Base-by-base conservation (phyloP, 768 basidiomycete genomes). In the Royoungia palumana region DNA sequence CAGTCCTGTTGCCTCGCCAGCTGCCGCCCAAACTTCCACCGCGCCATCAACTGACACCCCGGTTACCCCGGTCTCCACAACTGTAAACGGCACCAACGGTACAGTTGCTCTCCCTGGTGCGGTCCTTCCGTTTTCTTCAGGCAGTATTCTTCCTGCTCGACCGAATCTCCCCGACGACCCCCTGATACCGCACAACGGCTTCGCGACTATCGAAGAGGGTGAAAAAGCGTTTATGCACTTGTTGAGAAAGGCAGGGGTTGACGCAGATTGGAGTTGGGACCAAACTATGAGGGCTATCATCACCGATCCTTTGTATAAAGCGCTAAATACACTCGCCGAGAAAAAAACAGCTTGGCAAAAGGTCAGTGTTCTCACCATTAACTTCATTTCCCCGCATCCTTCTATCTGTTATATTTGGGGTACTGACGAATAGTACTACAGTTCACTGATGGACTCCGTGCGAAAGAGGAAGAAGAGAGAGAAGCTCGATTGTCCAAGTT, bases 221-320 rank as follows among this genome's bases (percentile, higher is more conserved):
- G 94, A 96, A 67, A 89, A 89, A 63, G 96, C 94, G 12, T 99
- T 99, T 67, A 82, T 84, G 61, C 89, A 89, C 71, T 73, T 99
- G 48, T 70, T 99, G 58, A 79, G 86, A 58, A 92, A 91, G 70
- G 87, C 89, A 39, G 90, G 90, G 27, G 88, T 98, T 36, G 90
- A 92, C 68, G 83, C 87, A 38, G 85, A 79, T 55, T 97, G 91
- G 89, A 92, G 92, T 30, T 99, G 96, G 96, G 96, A 99, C 67
- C 85, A 90, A 72, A 93, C 94, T 44, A 96, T 98, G 90, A 81
- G 94, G 64, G 88, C 91, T 60, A 93, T 96, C 69, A 95, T 99
- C 70, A 97, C 93, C 59, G 95, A 98, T 74, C 95, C 96, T 37
- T 70, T 96, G 56, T 99, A 97, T 73, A 94, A 92, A 73, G 87